Evolutionary conservation across 2,329 filamentous ascomycete genomes (phyloP), one percentile per base, ranked within the genome.

Genomic region (Pestalotiopsis fici): DNA sequence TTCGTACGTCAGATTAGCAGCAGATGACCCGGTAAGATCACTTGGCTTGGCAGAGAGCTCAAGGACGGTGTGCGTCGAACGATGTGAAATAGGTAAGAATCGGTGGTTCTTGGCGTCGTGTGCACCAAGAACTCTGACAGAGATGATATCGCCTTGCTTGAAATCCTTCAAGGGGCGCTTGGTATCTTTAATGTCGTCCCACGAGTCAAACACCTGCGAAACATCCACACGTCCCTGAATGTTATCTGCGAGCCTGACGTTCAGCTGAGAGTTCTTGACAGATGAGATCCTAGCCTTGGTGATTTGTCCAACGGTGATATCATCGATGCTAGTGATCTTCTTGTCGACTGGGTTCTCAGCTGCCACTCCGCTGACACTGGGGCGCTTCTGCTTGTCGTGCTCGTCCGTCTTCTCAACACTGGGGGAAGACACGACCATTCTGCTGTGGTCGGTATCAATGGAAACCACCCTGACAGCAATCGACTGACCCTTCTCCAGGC

Each of bases 191-290:
- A 99, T 96, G 56, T 95, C 91, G 59, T 97, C 92, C 91, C 92
- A 98, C 12, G 85, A 86, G 77, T 98, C 93, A 77, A 97, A 99
- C 13, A 95, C 82, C 77, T 98, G 94, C 1, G 96, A 97, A 5
- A 96, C 88, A 75, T 98, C 95, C 68, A 99, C 90, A 21, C 96
- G 93, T n/a, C 95, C 96, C 77, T 97, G 93, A 9, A 97, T 86
- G 71, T 94, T 94, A 75, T 97, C 93, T 56, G 93, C 91, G 63
- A 98, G 86, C 71, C 93, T 89, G 5, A 99, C 94, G 72, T 98
- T 98, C 66, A 98, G 83, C 77, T 99, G 96, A 0, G 95, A 98
- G 61, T 91, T 91, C 79, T 97, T 97, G 75, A 98, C 83, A 0
- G 93, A 93, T n/a, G 88, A 87, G 57, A 99, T 88, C 72, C 87